Evolutionary conservation across 2,329 filamentous ascomycete genomes (phyloP), one percentile per base, ranked within the genome.

Genomic region (Aschersonia sp.): DNA sequence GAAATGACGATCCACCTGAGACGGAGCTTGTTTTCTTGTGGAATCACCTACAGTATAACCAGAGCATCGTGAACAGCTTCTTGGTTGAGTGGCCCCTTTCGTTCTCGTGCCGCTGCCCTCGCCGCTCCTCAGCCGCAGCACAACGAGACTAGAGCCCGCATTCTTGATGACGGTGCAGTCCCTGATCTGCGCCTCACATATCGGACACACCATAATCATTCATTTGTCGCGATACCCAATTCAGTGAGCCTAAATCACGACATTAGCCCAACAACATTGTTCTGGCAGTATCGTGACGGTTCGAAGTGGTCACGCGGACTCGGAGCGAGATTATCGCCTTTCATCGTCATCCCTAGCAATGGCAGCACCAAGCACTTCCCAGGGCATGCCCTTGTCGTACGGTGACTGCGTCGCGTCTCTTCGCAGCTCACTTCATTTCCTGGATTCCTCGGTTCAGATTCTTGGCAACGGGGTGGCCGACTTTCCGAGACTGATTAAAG

Each of bases 381-480:
- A 42, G 46, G 55, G 58, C 44, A 51, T 37, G 35, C 35, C 61
- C 45, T 53, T 61, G 32, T 64, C 67, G 35, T 79, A 79, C 63
- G 63, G 63, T 52, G 74, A 77, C 63, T 81, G 76, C 65, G 77
- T 81, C 50, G 61, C 73, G 47, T 76, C 76, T 22, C 69, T 81
- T 29, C 75, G 75, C 57, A 68, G 68, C 44, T 79, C 77, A n/a
- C 73, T 80, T 52, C 69, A 70, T 50, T 76, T 74, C 57, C 76
- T 81, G 57, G 72, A 79, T 49, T 76, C 75, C 5, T 78, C 78
- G 10, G 77, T 81, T 41, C 61, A 68, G 42, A 78, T 75, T 5
- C 70, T 81, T 43, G 72, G 70, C 45, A 62, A 61, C 44, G 77
- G 76, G 53, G 72, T 80, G 30, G 63, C 72, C 35, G 78, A 81